Conservation (phyloP, 441 rosid species). For the Pelargonium fulgidum region DNA sequence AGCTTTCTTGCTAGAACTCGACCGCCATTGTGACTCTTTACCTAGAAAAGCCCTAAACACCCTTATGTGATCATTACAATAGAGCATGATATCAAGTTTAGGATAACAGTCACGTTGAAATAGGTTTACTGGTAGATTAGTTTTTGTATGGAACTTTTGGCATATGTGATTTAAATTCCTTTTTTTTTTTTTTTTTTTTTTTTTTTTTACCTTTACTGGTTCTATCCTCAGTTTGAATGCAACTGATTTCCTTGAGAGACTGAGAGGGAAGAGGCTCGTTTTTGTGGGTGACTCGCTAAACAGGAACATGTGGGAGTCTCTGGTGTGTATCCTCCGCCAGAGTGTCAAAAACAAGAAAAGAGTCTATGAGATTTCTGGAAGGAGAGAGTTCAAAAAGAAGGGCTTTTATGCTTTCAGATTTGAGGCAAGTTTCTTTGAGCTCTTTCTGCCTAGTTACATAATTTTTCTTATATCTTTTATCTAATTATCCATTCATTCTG, state of each 20-base stretch:
- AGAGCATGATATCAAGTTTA: neutral
- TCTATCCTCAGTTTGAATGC: conserved; percentile 38
- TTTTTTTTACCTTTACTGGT: neutral
- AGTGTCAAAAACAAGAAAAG: conserved; percentile 43
- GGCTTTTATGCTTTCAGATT: conserved; percentile 58
- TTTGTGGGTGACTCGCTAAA: conserved; percentile 64
- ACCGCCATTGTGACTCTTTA: too few relatives aligned
- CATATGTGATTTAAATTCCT: neutral
- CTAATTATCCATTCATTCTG: conserved; percentile 11
- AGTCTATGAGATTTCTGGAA: conserved; percentile 53
- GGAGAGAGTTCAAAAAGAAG: conserved; percentile 49
- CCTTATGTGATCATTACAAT: too few relatives aligned
- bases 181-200: neutral
- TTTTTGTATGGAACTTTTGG: conserved; percentile 3
- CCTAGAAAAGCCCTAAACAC: too few relatives aligned
- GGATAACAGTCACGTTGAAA: neutral
- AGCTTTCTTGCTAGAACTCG: too few relatives aligned
- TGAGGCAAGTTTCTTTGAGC: conserved; percentile 36
- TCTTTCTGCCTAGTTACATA: neutral
- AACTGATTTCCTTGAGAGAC: conserved; percentile 54
- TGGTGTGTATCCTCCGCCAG: conserved; percentile 53
- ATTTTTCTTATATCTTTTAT: neutral
- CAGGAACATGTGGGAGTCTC: conserved; percentile 74
- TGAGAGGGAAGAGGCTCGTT: conserved; percentile 55
- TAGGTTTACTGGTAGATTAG: neutral